A percentile compares a stretch with the other conserved stretches of the same genome.
These are phyloP conservation scores for Xylariomycetidae sp. DNA, from an alignment of 2,329 filamentous ascomycete genomes.

Conservation along the genomic window DNA sequence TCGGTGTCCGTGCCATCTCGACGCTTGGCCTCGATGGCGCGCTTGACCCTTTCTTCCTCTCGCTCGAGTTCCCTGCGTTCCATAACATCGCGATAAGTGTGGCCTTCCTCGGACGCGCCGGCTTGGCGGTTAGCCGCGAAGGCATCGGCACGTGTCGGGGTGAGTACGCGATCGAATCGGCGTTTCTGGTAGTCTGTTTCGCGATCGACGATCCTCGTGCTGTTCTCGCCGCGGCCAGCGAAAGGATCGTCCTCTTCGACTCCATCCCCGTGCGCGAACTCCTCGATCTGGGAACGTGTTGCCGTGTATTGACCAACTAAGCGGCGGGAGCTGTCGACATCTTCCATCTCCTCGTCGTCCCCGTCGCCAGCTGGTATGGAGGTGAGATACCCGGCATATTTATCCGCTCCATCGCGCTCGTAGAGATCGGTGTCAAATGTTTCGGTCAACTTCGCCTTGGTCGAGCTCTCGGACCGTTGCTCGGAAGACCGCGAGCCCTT, in stretches of 20 bases:
- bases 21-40: conserved; percentile 72
- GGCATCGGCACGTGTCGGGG: conserved; percentile 78
- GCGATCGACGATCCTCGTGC: conserved; percentile 82
- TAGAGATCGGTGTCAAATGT: conserved; percentile 85
- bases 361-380: conserved; percentile 75
- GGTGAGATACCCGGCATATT: conserved; percentile 85
- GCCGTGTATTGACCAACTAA: conserved; percentile 96
- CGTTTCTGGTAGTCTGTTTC: conserved; percentile 98
- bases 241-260: conserved; percentile 91
- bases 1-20: conserved; percentile 52
- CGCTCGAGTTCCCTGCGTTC: conserved; percentile 82
- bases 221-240: conserved; percentile 74
- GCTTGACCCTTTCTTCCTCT: conserved; percentile 82
- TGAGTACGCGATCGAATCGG: conserved; percentile 80
- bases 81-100: conserved; percentile 89
- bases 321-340: conserved; percentile 65
- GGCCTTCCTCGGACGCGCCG: conserved; percentile 61
- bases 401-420: conserved; percentile 69
- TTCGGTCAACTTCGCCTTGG: conserved; percentile 87
- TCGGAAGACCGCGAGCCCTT: conserved; percentile 71
- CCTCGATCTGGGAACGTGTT: conserved; percentile 84
- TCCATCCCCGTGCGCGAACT: conserved; percentile 78
- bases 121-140: conserved; percentile 72
- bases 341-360: conserved; percentile 73
- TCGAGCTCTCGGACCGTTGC: conserved; percentile 78